A percentile compares a stretch with the other conserved stretches of the same genome.
These are phyloP conservation scores for Myxozyma geophila DNA, from an alignment of 805 yeast genomes.

Conservation along the genomic window DNA sequence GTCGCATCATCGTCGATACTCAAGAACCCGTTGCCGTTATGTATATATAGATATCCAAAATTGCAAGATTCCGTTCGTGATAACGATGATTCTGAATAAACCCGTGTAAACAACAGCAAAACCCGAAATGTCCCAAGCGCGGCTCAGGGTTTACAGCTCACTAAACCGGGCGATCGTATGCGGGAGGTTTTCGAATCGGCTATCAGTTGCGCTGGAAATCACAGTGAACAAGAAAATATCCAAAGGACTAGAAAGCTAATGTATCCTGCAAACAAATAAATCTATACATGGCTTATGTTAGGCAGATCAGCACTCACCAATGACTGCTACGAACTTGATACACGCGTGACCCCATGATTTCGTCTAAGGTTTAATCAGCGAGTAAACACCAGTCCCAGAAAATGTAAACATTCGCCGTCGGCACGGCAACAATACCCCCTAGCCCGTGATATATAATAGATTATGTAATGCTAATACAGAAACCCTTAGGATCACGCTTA, in stretches of 20 bases:
- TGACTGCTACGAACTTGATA: background rate
- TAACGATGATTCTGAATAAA: background rate
- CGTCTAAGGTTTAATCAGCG: background rate
- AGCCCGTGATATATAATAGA: background rate
- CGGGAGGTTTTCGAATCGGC: background rate
- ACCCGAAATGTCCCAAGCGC: background rate
- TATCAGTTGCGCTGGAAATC: background rate
- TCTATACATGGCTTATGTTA: too few species aligned
- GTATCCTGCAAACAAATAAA: too few species aligned
- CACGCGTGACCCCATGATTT: background rate
- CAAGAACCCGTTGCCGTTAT: background rate
- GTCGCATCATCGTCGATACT: conserved; percentile 3
- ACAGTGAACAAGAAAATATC: too few species aligned
- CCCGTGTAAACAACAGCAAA: background rate
- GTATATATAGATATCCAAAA: too few species aligned
- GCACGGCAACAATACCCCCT: background rate
- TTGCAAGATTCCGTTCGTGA: background rate
- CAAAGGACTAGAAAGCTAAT: too few species aligned
- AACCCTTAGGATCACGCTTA: background rate
- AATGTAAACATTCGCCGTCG: conserved; percentile 7
- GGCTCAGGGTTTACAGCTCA: background rate
- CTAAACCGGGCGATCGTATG: background rate
- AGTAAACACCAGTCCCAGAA: background rate
- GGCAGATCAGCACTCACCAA: background rate
- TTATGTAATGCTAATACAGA: background rate